Evolutionary conservation across 2,329 filamentous ascomycete genomes (phyloP).

Genomic region (Aureobasidium vineae): DNA sequence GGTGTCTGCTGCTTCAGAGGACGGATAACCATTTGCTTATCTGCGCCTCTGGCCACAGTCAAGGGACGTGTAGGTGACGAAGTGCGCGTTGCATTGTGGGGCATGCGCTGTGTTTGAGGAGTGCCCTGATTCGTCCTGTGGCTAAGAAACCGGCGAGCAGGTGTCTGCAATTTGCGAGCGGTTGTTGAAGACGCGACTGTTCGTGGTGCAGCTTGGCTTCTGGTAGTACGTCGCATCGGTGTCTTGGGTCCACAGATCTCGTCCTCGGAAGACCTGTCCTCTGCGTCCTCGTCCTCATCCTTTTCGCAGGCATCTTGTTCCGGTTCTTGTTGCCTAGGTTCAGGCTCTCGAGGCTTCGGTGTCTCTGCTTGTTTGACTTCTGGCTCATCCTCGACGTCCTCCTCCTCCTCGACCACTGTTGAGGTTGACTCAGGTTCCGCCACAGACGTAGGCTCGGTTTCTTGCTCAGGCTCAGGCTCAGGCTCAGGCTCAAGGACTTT

Average conservation of each 20-base stretch:
- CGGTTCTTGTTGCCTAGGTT: background rate
- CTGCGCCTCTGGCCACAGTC: conserved; percentile 27
- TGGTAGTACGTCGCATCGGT: conserved; percentile 24
- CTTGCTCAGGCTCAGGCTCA: background rate
- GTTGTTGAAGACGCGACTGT: background rate
- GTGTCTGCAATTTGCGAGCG: conserved; percentile 20
- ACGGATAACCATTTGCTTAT: conserved; percentile 27
- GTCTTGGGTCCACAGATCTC: conserved; percentile 30
- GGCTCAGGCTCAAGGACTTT: background rate
- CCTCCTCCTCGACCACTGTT: background rate
- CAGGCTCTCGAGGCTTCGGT: background rate
- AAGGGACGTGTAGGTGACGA: conserved; percentile 27
- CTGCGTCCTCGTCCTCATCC: background rate
- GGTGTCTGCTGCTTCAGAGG: conserved; percentile 25
- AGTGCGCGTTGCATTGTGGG: conserved; percentile 18
- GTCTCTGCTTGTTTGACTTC: background rate
- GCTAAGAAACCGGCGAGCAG: conserved; percentile 13
- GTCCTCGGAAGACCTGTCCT: conserved; percentile 26
- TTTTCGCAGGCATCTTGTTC: conserved; percentile 4
- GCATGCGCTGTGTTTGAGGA: conserved; percentile 30
- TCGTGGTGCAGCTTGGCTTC: conserved; percentile 4
- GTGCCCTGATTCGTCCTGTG: conserved; percentile 18
- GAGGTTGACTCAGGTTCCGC: background rate
- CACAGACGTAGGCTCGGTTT: background rate
- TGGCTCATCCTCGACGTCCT: background rate